A percentile compares a stretch with the other conserved stretches of the same genome.
Evolutionary conservation across 164 flowering plant species (phyloP).

Genomic region (Berberis vulgaris): DNA sequence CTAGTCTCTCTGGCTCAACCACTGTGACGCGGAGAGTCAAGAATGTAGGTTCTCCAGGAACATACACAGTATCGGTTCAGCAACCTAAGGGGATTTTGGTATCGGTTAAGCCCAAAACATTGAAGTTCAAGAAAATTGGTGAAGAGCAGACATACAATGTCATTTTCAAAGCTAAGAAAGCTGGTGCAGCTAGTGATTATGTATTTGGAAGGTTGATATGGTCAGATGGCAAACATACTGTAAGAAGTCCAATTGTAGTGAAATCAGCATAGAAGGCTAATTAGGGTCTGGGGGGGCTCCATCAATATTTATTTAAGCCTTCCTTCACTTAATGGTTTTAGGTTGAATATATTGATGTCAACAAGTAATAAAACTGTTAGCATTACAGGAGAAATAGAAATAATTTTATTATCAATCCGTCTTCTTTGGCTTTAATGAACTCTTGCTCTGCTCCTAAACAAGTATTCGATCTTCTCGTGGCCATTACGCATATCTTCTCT

Average conservation of each 20-base stretch:
- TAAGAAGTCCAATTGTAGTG: constrained; percentile 63
- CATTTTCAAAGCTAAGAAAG: constrained; percentile 13
- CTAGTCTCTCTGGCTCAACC: constrained; percentile 28
- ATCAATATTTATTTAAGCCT: neutral
- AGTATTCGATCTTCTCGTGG: too few species aligned
- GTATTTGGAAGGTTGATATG: constrained; percentile 56
- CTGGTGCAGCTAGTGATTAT: constrained; percentile 16
- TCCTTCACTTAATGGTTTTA: neutral
- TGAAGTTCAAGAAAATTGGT: constrained; percentile 39
- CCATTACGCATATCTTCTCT: too few species aligned
- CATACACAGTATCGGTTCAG: constrained; percentile 26
- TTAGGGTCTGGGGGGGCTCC: neutral
- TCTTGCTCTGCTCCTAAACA: too few species aligned
- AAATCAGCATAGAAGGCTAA: neutral
- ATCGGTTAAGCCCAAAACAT: constrained; percentile 29
- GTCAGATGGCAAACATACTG: constrained; percentile 62
- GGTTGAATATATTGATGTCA: too few species aligned
- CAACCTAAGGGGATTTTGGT: constrained; percentile 35
- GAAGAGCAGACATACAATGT: constrained; percentile 51
- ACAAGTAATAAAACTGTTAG: too few species aligned
- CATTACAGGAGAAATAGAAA: too few species aligned
- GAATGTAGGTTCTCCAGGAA: constrained; percentile 62
- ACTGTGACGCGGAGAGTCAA: constrained; percentile 45
- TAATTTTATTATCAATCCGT: too few species aligned
- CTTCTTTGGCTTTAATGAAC: too few species aligned